Base-by-base conservation (phyloP, 2,329 filamentous ascomycete genomes). In the Colletotrichum liaoningense region DNA sequence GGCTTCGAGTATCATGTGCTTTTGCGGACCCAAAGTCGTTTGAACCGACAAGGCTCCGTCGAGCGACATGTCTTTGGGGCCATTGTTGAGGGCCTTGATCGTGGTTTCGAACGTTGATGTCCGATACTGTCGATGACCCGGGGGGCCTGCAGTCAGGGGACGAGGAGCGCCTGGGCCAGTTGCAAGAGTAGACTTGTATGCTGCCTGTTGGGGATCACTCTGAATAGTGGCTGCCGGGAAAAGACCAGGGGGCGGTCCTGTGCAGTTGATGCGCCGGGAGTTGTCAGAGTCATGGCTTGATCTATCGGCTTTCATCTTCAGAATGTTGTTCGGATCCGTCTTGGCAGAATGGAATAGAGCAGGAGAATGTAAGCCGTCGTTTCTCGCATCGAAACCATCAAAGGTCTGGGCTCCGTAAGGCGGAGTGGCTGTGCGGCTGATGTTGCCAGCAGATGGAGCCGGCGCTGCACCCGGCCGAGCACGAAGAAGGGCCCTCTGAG, bases 131-230 rank as follows among this genome's bases (percentile, higher is more conserved):
- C 88, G 85, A 72, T 87, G 86, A 24, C 88, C 88, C 14, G 88
- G 88, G 55, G 88, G 88, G 1, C 88, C 88, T 33, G 88, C 88
- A 24, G 86, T 89, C 75, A 90, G 77, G 11, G 88, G 88, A 26
- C 80, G 83, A n/a, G 87, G 88, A 22, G 83, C 83, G 6, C 86
- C 87, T 1, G 82, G 79, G 0, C 81, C 81, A 30, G 77, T 79
- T 3, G 81, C 77, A 22, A 82, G 78, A n/a, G 76, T 74, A 56
- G 76, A 59, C 33, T 70, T 69, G 74, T 74, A 62, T 26, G 74
- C 67, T 64, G 74, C 66, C 70, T 64, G 52, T 33, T 67, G 75
- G 11, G 60, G 77, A 54, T 30, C 49, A 55, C 68, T 67, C 24
- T 71, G 57, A 16, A 28, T 24, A 24, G 35, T 38, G 14, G 57